Evolutionary conservation across 345 rosid genomes (phyloP), one percentile per base, ranked within the genome.

Genomic region (Moricandia arvensis): DNA sequence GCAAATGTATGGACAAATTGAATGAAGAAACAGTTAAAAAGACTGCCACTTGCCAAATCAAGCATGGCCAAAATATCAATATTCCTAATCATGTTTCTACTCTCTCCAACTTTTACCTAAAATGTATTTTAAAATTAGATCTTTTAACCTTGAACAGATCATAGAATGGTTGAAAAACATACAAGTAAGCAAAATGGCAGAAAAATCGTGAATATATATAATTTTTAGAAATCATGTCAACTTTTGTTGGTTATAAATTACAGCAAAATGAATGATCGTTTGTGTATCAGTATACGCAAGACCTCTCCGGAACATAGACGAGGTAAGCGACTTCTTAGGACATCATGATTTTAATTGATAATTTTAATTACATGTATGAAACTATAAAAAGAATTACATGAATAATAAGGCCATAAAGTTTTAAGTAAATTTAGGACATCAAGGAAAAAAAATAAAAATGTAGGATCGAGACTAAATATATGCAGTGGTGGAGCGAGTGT

Each of bases 11-110:
- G 54, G 67, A 71, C 76, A 77, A 77, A 58, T 34, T 64, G 72
- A 57, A 58, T 64, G 66, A 63, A 54, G 1, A 68, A 51, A 69
- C 33, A 54, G 59, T 60, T 10, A 30, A 54, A 58, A 15, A 65
- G 61, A 64, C 67, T 34, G 26, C 72, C 64, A 47, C 68, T 71
- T 64, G 76, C 67, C 72, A 43, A 70, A 63, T 54, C 70, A 76
- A 62, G 29, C 58, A 62, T 38, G 49, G 26, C 70, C 70, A n/a
- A 53, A 35, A 11, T 26, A 59, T 75, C 55, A 68, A 2, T 45
- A 49, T 51, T 51, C 57, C 26, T 26, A 27, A 15, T 51, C 54
- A 38, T 43, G 49, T 8, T 59, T 66, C 27, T 45, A 30, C 27
- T 30, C 35, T 64, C 71, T 58, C 12, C 37, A 58, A 27, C 6